These are phyloP conservation scores for Mycogone perniciosa DNA, from an alignment of 2,329 filamentous ascomycete genomes.

Conservation along the genomic window DNA sequence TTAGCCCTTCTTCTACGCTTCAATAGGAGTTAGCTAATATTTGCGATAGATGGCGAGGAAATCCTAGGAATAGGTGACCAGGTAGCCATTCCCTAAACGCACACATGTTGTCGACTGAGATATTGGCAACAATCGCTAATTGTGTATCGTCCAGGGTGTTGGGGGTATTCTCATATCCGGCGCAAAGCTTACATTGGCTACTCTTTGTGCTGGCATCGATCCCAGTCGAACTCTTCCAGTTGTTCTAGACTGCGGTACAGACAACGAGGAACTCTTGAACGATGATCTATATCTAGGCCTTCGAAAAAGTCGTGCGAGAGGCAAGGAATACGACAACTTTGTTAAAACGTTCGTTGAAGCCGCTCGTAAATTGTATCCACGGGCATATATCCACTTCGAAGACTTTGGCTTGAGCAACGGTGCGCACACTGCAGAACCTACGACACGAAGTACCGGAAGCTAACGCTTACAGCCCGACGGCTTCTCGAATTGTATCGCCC, in stretches of 20 bases:
- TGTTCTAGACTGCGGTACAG: constrained; percentile 77
- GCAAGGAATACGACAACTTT: constrained; percentile 69
- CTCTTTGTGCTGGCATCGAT: constrained; percentile 80
- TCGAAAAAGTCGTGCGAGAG: constrained; percentile 57
- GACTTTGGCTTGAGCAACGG: constrained; percentile 76
- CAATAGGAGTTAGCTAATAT: neutral
- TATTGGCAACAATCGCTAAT: neutral
- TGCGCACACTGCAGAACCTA: constrained; percentile 21
- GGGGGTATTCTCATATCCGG: constrained; percentile 79
- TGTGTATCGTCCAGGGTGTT: constrained; percentile 45
- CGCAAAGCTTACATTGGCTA: constrained; percentile 77
- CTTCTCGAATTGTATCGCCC: constrained; percentile 71
- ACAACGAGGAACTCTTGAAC: constrained; percentile 67
- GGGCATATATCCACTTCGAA: constrained; percentile 82
- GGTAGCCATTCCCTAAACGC: neutral
- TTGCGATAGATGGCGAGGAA: constrained; percentile 49
- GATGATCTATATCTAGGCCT: constrained; percentile 78
- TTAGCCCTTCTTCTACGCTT: too few relatives aligned
- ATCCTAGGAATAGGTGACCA: constrained; percentile 89
- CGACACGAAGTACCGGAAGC: neutral
- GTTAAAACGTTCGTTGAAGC: constrained; percentile 67
- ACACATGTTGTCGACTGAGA: neutral
- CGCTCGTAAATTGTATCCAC: constrained; percentile 64
- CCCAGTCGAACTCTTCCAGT: constrained; percentile 73
- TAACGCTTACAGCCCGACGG: constrained; percentile 47